Percentiles rank a stretch among this genome's conserved stretches.
Conservation (phyloP, 176 grass and related monocot species). For the Rhipidocladum racemiflorum region DNA sequence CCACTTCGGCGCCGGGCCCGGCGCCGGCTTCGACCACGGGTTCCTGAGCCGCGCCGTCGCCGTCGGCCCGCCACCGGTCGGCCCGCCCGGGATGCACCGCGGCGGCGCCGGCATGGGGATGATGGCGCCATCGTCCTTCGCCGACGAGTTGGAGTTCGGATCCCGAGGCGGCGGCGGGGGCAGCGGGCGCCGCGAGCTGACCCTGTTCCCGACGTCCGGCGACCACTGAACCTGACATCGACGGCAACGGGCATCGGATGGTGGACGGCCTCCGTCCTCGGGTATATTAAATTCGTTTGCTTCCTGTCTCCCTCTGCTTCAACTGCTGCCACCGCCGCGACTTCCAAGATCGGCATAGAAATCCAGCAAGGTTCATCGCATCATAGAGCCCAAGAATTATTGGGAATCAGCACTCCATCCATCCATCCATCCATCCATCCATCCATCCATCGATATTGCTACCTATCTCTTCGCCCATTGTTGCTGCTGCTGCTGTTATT, state of each 20-base stretch:
- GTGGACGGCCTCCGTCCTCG: conserved; percentile 26
- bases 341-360: conserved; percentile 49
- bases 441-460: not conserved
- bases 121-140: conserved; percentile 46
- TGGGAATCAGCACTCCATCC: conserved; percentile 38
- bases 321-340: conserved; percentile 14
- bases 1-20: conserved; percentile 40
- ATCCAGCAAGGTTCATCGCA: conserved; percentile 36
- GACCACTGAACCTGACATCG: conserved; percentile 47
- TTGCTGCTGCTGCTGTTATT: not conserved
- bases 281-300: conserved; percentile 62
- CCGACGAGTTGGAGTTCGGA: conserved; percentile 69
- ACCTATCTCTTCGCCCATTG: not conserved
- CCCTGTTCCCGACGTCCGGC: conserved; percentile 75
- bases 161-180: conserved; percentile 42
- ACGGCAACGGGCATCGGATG: conserved; percentile 18
- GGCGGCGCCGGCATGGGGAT: conserved; percentile 46
- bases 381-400: conserved; percentile 49
- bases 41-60: conserved; percentile 57
- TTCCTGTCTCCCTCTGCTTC: conserved; percentile 27
- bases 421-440: not conserved
- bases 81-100: conserved; percentile 70
- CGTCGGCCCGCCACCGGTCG: conserved; percentile 27
- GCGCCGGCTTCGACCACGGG: conserved; percentile 58
- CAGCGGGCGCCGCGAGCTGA: conserved; percentile 60